Evolutionary conservation across 2,329 filamentous ascomycete genomes (phyloP).

Genomic region (Zymoseptoria ardabiliae): DNA sequence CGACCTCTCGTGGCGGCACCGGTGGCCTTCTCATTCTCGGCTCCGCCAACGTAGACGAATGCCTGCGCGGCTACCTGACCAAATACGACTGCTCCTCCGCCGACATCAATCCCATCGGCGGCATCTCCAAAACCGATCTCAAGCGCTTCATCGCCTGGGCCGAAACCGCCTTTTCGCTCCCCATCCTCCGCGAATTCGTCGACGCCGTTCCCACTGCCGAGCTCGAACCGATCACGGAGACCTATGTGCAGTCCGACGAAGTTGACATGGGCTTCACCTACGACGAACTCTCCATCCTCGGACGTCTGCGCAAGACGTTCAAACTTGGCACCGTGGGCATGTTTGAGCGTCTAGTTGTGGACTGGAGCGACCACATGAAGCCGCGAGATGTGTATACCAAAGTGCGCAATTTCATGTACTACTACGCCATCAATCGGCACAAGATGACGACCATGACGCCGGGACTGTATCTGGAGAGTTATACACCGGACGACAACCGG

Average conservation of each 20-base stretch:
- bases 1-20: constrained; percentile 52
- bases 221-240: constrained; percentile 56
- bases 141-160: constrained; percentile 66
- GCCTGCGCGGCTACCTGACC: constrained; percentile 55
- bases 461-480: constrained; percentile 46
- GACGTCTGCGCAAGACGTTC: constrained; percentile 47
- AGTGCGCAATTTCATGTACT: constrained; percentile 45
- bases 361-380: constrained; percentile 38
- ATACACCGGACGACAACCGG: constrained; percentile 45
- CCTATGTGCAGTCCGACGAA: constrained; percentile 54
- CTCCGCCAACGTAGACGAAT: constrained; percentile 58
- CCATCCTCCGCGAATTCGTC: constrained; percentile 60
- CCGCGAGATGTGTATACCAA: constrained; percentile 30
- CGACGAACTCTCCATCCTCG: constrained; percentile 47
- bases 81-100: constrained; percentile 59
- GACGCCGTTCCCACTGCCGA: constrained; percentile 45
- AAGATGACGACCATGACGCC: constrained; percentile 57
- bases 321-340: constrained; percentile 50
- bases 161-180: constrained; percentile 51
- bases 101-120: constrained; percentile 56
- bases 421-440: constrained; percentile 58
- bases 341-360: constrained; percentile 46
- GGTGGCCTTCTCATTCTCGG: constrained; percentile 59
- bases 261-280: constrained; percentile 49
- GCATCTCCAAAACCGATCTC: constrained; percentile 59